Base-by-base conservation (phyloP, 116 monocot species). In the Cymodocea nodosa region DNA sequence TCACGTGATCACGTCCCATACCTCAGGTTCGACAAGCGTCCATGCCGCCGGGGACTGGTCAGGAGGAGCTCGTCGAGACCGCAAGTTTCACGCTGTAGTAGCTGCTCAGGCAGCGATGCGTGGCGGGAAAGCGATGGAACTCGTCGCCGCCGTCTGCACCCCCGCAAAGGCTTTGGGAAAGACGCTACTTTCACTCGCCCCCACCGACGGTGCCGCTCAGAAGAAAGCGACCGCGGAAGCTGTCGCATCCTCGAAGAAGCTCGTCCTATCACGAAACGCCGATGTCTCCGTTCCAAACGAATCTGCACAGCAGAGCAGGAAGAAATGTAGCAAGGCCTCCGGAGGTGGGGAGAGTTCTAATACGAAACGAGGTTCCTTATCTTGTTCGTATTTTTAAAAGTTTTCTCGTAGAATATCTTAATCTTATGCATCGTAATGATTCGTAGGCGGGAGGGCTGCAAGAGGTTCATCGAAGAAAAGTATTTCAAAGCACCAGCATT, bases 121-220 rank as follows among this genome's bases (percentile, higher is more conserved):
- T 24, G 50, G 59, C 7, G 48, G 65, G 3, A 73, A 35, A 66
- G 48, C 50, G 52, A 74, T 53, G 67, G 52, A 61, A 5, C 17
- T 74, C 35, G 34, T 66, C 52, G 66, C 17, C 52, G 51, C 52
- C 7, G 59, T 50, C 56, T 58, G 58, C 24, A 23, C 58, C 23
- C 16, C 44, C 15, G 50, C 18, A 2, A 66, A 66, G 44, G 12
- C 4, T 15, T 0, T 23, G 5, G 50, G 52, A 5, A 34, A 60
- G 19, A 70, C 34, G 52, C 52, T 19, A 16, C 15, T 35, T 9
- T 4, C 51, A 2, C 35, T 66, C 35, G 7, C 52, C 52, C 34
- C 66, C 25, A 6, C 2, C 17, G 34, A 51, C 51, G n/a, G 5
- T 17, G 23, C 52, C 53, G 19, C 35, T 22, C 23, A 48, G 13